These are phyloP conservation scores for Sclerotinia minor DNA, from an alignment of 2,329 filamentous ascomycete species.

Conservation along the genomic window DNA sequence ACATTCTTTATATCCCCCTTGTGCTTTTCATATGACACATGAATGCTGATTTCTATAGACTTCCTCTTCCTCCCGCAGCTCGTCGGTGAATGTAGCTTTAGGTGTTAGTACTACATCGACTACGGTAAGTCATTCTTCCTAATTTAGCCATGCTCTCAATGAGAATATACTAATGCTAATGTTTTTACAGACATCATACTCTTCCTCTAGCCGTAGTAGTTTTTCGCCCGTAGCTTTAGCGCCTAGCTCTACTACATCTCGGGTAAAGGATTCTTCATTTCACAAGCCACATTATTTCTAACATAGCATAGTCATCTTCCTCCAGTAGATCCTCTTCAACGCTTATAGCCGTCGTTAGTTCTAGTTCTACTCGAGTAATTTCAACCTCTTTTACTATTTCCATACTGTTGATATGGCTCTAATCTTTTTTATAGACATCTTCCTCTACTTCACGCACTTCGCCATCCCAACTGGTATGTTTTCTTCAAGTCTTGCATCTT, in stretches of 20 bases:
- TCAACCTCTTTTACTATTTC: too few species aligned
- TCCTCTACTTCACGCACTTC: neutral
- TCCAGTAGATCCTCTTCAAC: too few species aligned
- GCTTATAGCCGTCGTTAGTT: too few species aligned
- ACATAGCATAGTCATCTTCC: neutral
- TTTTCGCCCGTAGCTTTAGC: neutral
- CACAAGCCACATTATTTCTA: neutral
- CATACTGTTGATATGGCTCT: too few species aligned
- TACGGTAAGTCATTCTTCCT: neutral
- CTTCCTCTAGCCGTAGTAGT: neutral
- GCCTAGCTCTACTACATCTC: constrained; percentile 8
- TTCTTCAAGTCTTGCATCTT: neutral
- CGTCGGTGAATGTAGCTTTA: neutral
- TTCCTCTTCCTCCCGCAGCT: neutral
- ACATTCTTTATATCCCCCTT: too few species aligned
- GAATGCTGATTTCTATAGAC: too few species aligned
- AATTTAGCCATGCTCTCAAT: neutral
- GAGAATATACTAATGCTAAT: neutral
- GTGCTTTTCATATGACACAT: too few species aligned
- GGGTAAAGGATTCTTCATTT: neutral
- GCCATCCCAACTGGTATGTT: neutral
- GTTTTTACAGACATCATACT: neutral
- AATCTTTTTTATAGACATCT: too few species aligned
- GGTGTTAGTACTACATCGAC: neutral
- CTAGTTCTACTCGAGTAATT: too few species aligned